Evolutionary conservation across 768 basidiomycete genomes (phyloP).

Genomic region (Suillus fuscotomentosus): DNA sequence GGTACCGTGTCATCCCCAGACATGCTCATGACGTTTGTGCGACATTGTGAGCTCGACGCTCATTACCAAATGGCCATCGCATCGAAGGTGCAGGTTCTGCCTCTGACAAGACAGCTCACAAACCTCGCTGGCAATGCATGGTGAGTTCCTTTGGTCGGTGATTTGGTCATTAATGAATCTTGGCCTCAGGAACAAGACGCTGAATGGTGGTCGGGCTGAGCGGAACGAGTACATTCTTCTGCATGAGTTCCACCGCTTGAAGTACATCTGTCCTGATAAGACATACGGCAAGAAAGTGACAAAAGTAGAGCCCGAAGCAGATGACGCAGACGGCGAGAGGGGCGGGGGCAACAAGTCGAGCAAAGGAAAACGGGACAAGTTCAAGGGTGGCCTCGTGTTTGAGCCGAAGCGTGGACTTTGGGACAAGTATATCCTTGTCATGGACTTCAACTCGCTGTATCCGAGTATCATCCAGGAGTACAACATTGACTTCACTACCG

Average conservation of each 20-base stretch:
- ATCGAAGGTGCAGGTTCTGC: constrained; percentile 89
- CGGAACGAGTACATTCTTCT: constrained; percentile 98
- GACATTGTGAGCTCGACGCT: constrained; percentile 93
- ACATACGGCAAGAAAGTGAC: constrained; percentile 73
- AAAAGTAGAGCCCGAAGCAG: constrained; percentile 49
- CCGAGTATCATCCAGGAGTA: constrained; percentile 99
- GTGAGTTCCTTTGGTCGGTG: constrained; percentile 41
- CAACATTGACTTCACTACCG: constrained; percentile 98
- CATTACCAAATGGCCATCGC: constrained; percentile 98
- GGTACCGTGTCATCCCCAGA: constrained; percentile 74
- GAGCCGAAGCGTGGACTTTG: constrained; percentile 94
- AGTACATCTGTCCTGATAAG: constrained; percentile 97
- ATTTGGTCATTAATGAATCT: not conserved
- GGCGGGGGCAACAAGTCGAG: constrained; percentile 41
- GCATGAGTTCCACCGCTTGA: constrained; percentile 95
- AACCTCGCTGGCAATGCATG: constrained; percentile 97
- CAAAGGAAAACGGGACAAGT: constrained; percentile 87
- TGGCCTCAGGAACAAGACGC: constrained; percentile 82
- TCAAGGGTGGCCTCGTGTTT: constrained; percentile 97
- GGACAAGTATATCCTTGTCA: constrained; percentile 96
- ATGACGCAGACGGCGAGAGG: constrained; percentile 52
- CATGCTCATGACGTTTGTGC: constrained; percentile 80
- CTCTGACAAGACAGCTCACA: constrained; percentile 90
- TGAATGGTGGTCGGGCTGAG: constrained; percentile 97
- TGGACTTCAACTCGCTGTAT: constrained; percentile 99